Evolutionary conservation across 345 rosid genomes (phyloP), one percentile per base, ranked within the genome.

Genomic region (Capsella bursapastoris): DNA sequence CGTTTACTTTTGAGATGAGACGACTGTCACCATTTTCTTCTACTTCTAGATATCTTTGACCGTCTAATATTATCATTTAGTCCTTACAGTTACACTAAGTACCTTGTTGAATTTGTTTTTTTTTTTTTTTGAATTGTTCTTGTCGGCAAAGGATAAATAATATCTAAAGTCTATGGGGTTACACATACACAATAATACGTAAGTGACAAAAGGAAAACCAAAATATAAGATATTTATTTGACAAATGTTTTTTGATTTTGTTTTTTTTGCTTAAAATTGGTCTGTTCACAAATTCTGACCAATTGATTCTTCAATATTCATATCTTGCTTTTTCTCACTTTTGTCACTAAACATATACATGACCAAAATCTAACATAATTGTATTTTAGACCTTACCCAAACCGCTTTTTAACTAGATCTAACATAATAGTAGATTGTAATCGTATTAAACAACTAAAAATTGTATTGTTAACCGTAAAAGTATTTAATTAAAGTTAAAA

Each of bases 11-110:
- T 41, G 32, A 57, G 43, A 29, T 57, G 15, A 70, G 47, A 48
- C 43, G 45, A 47, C 22, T 11, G 31, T 31, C 22, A 11, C 15
- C 43, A 32, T 32, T 12, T 69, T 68, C 43, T 7, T 31, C 31
- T 15, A 43, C 43, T 43, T 69, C n/a, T 1, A 57, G 56, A 57
- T 43, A 69, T 32, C 31, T 32, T 18, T 57, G 65, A 70, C 65
- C 6, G 3, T 37, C 15, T 27, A 13, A 27, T 32, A 31, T 14
- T 18, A 22, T 22, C 25, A 51, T 51, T 0, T 28, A 28, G 12
- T 52, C 57, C 8, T 28, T 6, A 52, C n/a, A 31, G 4, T 28
- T 6, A 52, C n/a, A 31, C 61, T 15, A 56, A n/a, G 64, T 57
- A 57, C 7, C 25, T 22, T 22, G 25, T 22, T 22, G 25, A 22